Evolutionary conservation across 2,329 filamentous ascomycete genomes (phyloP), one percentile per base, ranked within the genome.

Genomic region (Ophiostoma angusticollis): DNA sequence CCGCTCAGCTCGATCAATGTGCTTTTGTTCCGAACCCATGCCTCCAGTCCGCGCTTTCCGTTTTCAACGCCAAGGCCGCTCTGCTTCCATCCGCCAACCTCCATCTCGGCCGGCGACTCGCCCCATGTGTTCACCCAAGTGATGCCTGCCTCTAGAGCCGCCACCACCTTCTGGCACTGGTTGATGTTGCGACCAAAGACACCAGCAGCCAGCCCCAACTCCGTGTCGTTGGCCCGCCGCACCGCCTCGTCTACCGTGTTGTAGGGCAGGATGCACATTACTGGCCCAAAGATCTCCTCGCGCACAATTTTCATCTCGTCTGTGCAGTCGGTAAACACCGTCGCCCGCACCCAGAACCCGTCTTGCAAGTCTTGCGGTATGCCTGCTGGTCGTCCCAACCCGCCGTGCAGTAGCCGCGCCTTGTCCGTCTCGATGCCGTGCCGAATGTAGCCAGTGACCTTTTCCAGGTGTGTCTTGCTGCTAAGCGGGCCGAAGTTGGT

Each of bases 71-170:
- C 85, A 9, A 93, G 62, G 24, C 86, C 86, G 54, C 84, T 93
- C 68, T 82, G 71, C 65, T 93, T 93, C 86, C 85, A 93, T 0
- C 85, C 85, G 9, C 85, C 85, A 0, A 93, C 85, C 3, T 81
- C 80, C 86, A 93, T 93, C 65, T 93, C 85, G 0, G 86, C 84
- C 0, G 85, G 85, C 35, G 73, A 80, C 63, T 93, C 85, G n/a
- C 86, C 85, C 86, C 86, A 93, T 0, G 83, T 86, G 57, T 93
- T 93, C 37, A 93, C 70, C 85, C 85, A 93, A 1, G 84, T 93
- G 52, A 93, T 93, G 24, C 85, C 85, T 0, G 84, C 84, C 54
- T 93, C 71, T 5, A 93, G 63, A 52, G 74, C 68, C 18, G 72
- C 68, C 30, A 89, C 67, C 1, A 89, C 72, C 31, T 72, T 65